Conservation (phyloP, 805 yeast genomes). For the Wickerhamiella brachini region DNA sequence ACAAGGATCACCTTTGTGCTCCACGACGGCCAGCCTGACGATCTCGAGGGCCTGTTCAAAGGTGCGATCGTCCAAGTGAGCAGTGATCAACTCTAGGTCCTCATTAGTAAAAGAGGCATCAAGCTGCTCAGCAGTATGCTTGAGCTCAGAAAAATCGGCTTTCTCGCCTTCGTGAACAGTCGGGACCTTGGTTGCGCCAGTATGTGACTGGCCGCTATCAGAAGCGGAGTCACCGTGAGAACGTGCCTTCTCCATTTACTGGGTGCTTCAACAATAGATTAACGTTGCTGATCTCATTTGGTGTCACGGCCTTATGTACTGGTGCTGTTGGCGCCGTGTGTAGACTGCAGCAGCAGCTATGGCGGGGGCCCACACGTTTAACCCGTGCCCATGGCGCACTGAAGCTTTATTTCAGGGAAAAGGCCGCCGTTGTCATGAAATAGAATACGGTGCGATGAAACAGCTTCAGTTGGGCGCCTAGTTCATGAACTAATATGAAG, state of each 20-base stretch:
- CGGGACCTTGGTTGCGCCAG: neutral
- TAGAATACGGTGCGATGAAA: too few relatives aligned
- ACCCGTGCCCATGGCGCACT: too few relatives aligned
- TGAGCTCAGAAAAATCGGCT: neutral
- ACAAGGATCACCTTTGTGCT: slow-evolving; percentile 36
- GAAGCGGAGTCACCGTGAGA: neutral
- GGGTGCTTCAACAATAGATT: too few relatives aligned
- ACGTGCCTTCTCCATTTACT: neutral
- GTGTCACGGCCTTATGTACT: too few relatives aligned
- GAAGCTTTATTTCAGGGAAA: too few relatives aligned
- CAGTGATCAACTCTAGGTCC: slow-evolving; percentile 8
- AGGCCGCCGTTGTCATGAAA: too few relatives aligned
- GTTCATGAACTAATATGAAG: too few relatives aligned
- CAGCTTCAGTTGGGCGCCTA: too few relatives aligned
- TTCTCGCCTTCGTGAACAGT: neutral
- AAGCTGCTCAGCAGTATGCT: neutral
- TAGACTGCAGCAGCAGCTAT: too few relatives aligned
- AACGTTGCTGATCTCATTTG: too few relatives aligned
- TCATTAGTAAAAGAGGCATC: slow-evolving; percentile 1
- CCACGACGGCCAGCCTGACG: slow-evolving; percentile 27
- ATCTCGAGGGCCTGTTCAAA: slow-evolving; percentile 29
- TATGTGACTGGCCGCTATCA: neutral
- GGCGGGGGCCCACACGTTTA: too few relatives aligned
- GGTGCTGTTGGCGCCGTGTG: too few relatives aligned
- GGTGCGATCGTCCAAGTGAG: slow-evolving; percentile 18